phyloP scores from a whole-genome alignment of 495 filamentous ascomycete genomes.

The Penicillium cosmopolitanum region DNA sequence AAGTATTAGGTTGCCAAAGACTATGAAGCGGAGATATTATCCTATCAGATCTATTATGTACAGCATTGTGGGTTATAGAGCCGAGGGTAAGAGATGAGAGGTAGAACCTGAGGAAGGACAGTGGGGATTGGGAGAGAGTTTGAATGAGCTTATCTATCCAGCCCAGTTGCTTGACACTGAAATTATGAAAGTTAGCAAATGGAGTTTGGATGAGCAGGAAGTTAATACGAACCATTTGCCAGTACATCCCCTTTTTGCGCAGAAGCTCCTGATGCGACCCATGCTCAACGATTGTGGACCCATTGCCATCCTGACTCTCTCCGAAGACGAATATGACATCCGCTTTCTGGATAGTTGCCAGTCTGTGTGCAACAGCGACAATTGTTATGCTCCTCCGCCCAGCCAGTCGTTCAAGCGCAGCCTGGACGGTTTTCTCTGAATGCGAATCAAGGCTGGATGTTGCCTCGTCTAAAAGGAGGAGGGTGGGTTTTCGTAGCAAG shows the following conservation, averaged over 20 bases:
- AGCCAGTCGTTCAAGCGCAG: constrained; percentile 56
- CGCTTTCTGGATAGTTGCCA: constrained; percentile 71
- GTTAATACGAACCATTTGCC: constrained; percentile 9
- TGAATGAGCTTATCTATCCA: not conserved
- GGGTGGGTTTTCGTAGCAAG: constrained; percentile 65
- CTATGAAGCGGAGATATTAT: too few relatives aligned
- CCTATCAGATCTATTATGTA: too few relatives aligned
- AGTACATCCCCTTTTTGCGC: constrained; percentile 6
- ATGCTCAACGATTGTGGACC: constrained; percentile 60
- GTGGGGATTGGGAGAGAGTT: not conserved
- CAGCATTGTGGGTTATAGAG: too few relatives aligned
- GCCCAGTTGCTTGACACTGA: constrained; percentile 5
- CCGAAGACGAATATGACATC: constrained; percentile 73
- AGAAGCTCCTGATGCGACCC: constrained; percentile 71
- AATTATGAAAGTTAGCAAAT: not conserved
- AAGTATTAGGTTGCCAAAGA: too few relatives aligned
- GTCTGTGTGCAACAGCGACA: constrained; percentile 72
- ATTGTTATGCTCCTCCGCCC: constrained; percentile 70
- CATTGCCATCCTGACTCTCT: constrained; percentile 27
- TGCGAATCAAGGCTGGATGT: constrained; percentile 74
- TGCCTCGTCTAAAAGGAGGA: constrained; percentile 77
- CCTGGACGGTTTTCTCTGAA: constrained; percentile 69
- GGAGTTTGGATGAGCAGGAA: not conserved
- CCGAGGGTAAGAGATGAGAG: too few relatives aligned
- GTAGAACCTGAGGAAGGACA: not conserved